Conservation (phyloP, 2,329 filamentous ascomycete genomes). For the Aplosporella prunicola region DNA sequence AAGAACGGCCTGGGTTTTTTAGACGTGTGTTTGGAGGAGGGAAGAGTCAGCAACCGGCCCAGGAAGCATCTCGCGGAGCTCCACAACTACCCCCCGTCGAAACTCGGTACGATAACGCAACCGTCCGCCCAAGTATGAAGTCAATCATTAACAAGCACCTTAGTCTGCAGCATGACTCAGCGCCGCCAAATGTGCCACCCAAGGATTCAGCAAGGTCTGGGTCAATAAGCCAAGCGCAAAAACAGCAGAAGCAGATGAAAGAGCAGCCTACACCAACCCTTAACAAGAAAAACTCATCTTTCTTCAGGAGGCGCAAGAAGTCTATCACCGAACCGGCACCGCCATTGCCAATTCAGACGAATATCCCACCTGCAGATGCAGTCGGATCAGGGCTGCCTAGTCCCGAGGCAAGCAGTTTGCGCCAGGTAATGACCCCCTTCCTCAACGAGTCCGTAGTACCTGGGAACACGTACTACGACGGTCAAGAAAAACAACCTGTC, state of each 20-base stretch:
- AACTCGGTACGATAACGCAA: no score
- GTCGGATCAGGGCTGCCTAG: slow-evolving; percentile 27
- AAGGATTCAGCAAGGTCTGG: neutral
- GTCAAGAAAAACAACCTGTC: slow-evolving; percentile 19
- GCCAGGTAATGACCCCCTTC: slow-evolving; percentile 81
- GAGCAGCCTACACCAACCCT: slow-evolving; percentile 33
- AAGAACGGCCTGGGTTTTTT: slow-evolving; percentile 83
- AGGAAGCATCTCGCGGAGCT: slow-evolving; percentile 6
- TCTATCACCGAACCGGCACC: slow-evolving; percentile 61
- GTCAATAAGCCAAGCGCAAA: slow-evolving; percentile 2
- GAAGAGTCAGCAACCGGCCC: slow-evolving; percentile 6
- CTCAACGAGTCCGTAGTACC: slow-evolving; percentile 33
- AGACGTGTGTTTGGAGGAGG: slow-evolving; percentile 68
- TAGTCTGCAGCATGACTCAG: slow-evolving; percentile 9
- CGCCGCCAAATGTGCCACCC: neutral
- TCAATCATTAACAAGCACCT: slow-evolving; percentile 5
- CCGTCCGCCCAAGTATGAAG: no score
- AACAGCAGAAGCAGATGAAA: slow-evolving; percentile 1
- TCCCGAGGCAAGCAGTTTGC: slow-evolving; percentile 63
- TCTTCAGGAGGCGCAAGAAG: slow-evolving; percentile 90
- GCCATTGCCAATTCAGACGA: slow-evolving; percentile 47
- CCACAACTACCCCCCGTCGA: slow-evolving; percentile 8
- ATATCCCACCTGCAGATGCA: slow-evolving; percentile 27
- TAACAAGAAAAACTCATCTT: slow-evolving; percentile 87
- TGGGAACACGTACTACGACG: slow-evolving; percentile 20